Evolutionary conservation across 768 basidiomycete genomes (phyloP), one percentile per base, ranked within the genome.

Genomic region (Lactifluus volemus): DNA sequence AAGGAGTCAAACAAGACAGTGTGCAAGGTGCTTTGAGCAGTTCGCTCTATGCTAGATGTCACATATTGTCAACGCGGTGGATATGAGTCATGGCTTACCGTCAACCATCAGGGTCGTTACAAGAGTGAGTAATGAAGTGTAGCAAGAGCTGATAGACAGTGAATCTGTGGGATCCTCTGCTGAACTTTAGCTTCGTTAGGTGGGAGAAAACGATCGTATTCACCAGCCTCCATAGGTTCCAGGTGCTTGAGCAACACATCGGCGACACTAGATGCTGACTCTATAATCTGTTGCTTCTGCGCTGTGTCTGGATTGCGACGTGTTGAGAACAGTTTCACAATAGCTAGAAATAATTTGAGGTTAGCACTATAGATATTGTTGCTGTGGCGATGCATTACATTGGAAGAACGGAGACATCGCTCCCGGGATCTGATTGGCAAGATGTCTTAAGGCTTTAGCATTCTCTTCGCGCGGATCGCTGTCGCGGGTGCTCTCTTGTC

Each of bases 311-410:
- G 81, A 68, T 84, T 90, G 19, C 92, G 83, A 61, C 91, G 79
- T 12, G 84, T 84, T 69, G 91, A 84, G 72, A 95, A 89, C 72
- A 95, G 79, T 73, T 93, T 92, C 62, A 92, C 85, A 68, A 92
- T 83, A 14, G 92, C 92, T 94, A 57, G 50, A 15, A 21, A n/a
- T 14, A 15, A 55, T 34, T 10, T 59, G 17, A 58, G 54, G 39
- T 61, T 19, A 57, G 50, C 19, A 57, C 49, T 53, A 11, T 45
- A 15, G 19, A 45, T n/a, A 8, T 54, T 30, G 25, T 11, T 36
- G 21, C 45, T 5, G 2, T 3, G 21, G 15, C 25, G 30, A 52
- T n/a, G 5, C 8, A 70, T 76, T 60, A 92, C 93, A 84, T 80
- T 92, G 91, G 73, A 93, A 91, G 72, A 97, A 88, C 1, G 92